Percentiles rank a stretch among this genome's conserved stretches.
Evolutionary conservation across 306 rosid genomes (phyloP).

Genomic region (Cucurbita argyrosperma): DNA sequence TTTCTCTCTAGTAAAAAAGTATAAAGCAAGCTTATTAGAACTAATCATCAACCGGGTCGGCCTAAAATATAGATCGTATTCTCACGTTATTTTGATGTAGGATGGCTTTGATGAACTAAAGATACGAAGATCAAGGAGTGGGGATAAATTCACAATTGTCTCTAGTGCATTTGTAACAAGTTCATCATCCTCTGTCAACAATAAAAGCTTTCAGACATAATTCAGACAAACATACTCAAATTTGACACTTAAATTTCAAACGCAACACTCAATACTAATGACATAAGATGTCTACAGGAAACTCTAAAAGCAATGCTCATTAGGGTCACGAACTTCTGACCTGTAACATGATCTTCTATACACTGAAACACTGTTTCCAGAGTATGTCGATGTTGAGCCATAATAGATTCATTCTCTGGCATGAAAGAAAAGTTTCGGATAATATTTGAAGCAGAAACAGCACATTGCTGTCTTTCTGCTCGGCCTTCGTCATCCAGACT

Average conservation of each 20-base stretch:
- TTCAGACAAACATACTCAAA: neutral
- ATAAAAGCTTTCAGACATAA: conserved; percentile 8
- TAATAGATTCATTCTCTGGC: conserved; percentile 91
- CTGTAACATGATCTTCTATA: conserved; percentile 58
- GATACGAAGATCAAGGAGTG: conserved; percentile 75
- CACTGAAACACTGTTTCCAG: conserved; percentile 86
- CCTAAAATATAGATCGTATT: neutral
- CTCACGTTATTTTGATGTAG: conserved; percentile 89
- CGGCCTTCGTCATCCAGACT: conserved; percentile 89
- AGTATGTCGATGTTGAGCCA: conserved; percentile 92
- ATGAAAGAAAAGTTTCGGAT: conserved; percentile 91
- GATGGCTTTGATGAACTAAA: conserved; percentile 89
- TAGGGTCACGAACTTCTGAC: conserved; percentile 22
- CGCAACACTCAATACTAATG: neutral
- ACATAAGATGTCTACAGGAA: neutral
- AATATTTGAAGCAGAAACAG: conserved; percentile 87
- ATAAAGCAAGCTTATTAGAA: conserved; percentile 8
- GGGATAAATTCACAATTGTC: conserved; percentile 95
- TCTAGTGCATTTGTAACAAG: conserved; percentile 94
- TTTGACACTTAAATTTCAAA: neutral
- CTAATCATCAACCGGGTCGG: neutral
- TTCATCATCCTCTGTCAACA: conserved; percentile 85
- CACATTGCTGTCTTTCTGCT: conserved; percentile 80
- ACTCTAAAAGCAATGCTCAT: neutral
- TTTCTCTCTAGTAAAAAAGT: conserved; percentile 45